Evolutionary conservation across 805 yeast genomes (phyloP), one percentile per base, ranked within the genome.

Genomic region (Saturnispora diversa): DNA sequence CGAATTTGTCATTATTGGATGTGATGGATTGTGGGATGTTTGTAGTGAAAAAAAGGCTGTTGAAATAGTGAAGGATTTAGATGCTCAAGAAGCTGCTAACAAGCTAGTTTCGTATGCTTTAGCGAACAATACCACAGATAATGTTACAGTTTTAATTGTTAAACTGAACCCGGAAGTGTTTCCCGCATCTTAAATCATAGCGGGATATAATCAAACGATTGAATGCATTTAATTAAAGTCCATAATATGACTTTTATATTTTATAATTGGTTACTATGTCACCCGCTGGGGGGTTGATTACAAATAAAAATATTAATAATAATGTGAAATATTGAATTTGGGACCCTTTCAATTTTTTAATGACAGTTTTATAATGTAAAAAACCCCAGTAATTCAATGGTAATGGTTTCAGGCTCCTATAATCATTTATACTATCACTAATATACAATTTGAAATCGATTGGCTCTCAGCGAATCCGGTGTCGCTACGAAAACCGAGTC

Each of bases 11-110:
- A 87, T 90, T 37, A 64, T 90, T 44, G 97, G 97, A 0, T 92
- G 97, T 59, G 98, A 90, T 60, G 98, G 98, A 0, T 64, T 90
- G 9, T 90, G 97, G 97, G 98, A 90, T 59, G 97, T 90, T 4
- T 72, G 88, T 38, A 69, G 78, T 7, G 98, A 92, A 56, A 82
- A 76, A 48, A 74, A 75, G 42, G 97, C 97, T 0, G 84, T 92
- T 43, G 80, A 80, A 42, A 59, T 80, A 49, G 80, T 85, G 4
- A 20, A n/a, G 17, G 37, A 32, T 10, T 15, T 29, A 15, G 77
- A 80, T 50, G 80, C 92, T 1, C 70, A 75, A 32, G 61, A 62
- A 34, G 94, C 92, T 1, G 80, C 94, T 12, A 70, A 74, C 43
- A 66, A 63, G 23, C 66, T 87, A 43, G 82, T 87, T 42, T 70